Evolutionary conservation across 2,329 filamentous ascomycete species (phyloP).

Genomic region (Diaporthe velutina): DNA sequence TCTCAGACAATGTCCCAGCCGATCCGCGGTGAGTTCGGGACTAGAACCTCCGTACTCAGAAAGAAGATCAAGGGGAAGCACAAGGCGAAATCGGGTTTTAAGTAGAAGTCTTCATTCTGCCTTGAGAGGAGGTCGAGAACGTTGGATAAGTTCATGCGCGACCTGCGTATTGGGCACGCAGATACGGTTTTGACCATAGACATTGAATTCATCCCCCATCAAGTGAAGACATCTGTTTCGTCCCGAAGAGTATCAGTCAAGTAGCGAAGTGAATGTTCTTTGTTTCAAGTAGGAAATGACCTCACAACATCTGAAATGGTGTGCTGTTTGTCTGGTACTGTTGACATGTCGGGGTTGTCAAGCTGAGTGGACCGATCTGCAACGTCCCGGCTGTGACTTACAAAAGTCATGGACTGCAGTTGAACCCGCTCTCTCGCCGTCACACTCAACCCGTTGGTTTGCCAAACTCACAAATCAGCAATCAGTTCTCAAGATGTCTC

Average conservation of each 20-base stretch:
- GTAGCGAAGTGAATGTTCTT: background rate
- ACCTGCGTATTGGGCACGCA: background rate
- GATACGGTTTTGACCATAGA: background rate
- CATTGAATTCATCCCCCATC: background rate
- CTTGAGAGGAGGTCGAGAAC: background rate
- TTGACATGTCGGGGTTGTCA: conserved; percentile 1
- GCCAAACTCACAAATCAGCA: background rate
- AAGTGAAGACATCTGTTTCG: background rate
- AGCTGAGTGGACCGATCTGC: background rate
- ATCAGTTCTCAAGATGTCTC: conserved; percentile 43
- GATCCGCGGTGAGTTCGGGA: conserved; percentile 60
- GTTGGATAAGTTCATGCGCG: background rate
- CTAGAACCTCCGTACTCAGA: conserved; percentile 52
- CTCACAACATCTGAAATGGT: background rate
- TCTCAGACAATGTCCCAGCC: conserved; percentile 59
- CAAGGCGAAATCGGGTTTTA: conserved; percentile 56
- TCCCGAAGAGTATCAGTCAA: background rate
- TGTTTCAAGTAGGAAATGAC: background rate
- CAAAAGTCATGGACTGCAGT: conserved; percentile 17
- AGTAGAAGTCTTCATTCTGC: conserved; percentile 33
- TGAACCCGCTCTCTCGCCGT: conserved; percentile 33
- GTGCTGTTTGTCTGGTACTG: background rate
- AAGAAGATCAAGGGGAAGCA: conserved; percentile 54
- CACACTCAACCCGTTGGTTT: too few relatives aligned
- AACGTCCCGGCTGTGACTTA: conserved; percentile 6